Conservation (phyloP, 495 filamentous ascomycete species). For the Hapsidospora chrysogenum region DNA sequence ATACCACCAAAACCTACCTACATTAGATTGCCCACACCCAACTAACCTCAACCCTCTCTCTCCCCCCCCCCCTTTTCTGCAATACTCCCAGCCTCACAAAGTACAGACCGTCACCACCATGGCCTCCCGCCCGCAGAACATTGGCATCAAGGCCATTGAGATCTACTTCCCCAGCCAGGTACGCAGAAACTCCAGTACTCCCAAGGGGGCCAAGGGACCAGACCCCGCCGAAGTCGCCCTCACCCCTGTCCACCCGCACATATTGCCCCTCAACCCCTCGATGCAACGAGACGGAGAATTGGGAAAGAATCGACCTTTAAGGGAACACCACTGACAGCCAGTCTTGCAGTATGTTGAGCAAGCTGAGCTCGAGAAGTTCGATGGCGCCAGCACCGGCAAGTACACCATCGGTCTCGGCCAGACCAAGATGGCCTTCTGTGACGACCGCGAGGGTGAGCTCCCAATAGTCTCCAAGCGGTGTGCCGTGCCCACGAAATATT, state of each 20-base stretch:
- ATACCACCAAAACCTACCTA: not conserved
- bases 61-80: conserved; percentile 5
- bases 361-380: conserved; percentile 89
- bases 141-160: conserved; percentile 99
- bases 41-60: conserved; percentile 4
- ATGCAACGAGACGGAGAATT: not conserved
- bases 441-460: conserved; percentile 83
- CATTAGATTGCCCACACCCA: conserved; percentile 1
- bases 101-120: conserved; percentile 31
- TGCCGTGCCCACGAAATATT: no score
- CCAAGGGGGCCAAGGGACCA: not conserved
- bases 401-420: conserved; percentile 99
- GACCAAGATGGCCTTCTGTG: conserved; percentile 99
- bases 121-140: conserved; percentile 82
- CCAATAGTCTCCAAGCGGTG: no score
- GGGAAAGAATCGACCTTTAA: no score
- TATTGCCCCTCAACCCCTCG: not conserved
- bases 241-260: conserved; percentile 7
- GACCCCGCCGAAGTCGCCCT: conserved; percentile 8
- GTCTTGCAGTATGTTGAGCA: conserved; percentile 79
- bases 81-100: not conserved
- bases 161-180: conserved; percentile 97
- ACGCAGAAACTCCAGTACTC: no score
- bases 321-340: conserved; percentile 11
- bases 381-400: conserved; percentile 86